phyloP scores from a whole-genome alignment of 1,284 basidiomycete genomes.

The Marasmius tenuissimus region DNA sequence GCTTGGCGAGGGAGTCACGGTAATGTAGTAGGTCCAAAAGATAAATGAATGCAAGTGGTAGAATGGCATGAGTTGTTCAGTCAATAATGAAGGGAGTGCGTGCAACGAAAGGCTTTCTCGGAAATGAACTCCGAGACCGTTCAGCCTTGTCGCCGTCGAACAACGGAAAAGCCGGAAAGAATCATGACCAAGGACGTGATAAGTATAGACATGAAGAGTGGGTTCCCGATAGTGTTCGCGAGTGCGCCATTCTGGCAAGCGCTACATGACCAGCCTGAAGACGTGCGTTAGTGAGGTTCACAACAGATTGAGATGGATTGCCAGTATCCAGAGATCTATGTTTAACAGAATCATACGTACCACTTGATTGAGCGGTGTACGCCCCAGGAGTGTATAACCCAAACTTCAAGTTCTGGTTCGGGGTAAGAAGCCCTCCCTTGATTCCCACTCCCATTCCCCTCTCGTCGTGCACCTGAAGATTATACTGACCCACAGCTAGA shows the following conservation, averaged over 20 bases:
- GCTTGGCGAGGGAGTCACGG: too few species aligned
- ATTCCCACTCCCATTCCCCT: slow-evolving; percentile 64
- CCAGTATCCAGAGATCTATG: slow-evolving; percentile 7
- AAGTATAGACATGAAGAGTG: slow-evolving; percentile 66
- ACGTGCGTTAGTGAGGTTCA: slow-evolving; percentile 5
- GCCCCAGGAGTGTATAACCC: slow-evolving; percentile 82
- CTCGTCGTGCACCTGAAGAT: slow-evolving; percentile 62
- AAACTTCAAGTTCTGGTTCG: slow-evolving; percentile 75
- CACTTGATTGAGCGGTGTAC: slow-evolving; percentile 73
- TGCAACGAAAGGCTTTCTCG: too few species aligned
- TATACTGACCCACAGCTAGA: slow-evolving; percentile 75
- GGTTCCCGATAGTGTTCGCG: slow-evolving; percentile 42
- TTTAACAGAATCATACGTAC: slow-evolving; percentile 37
- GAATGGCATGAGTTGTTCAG: too few species aligned
- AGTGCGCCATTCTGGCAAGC: slow-evolving; percentile 58
- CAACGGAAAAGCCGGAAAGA: slow-evolving; percentile 67
- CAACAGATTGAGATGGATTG: slow-evolving; percentile 1
- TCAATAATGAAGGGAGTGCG: too few species aligned
- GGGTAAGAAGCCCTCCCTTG: slow-evolving; percentile 65
- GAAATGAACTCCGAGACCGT: not conserved
- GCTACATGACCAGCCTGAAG: slow-evolving; percentile 74
- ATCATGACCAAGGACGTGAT: slow-evolving; percentile 73
- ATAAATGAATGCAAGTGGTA: too few species aligned
- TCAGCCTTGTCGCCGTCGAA: slow-evolving; percentile 37
- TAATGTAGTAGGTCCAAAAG: too few species aligned